Conservation (phyloP, 805 yeast species). For the Wickerhamomyces sydowiorum region DNA sequence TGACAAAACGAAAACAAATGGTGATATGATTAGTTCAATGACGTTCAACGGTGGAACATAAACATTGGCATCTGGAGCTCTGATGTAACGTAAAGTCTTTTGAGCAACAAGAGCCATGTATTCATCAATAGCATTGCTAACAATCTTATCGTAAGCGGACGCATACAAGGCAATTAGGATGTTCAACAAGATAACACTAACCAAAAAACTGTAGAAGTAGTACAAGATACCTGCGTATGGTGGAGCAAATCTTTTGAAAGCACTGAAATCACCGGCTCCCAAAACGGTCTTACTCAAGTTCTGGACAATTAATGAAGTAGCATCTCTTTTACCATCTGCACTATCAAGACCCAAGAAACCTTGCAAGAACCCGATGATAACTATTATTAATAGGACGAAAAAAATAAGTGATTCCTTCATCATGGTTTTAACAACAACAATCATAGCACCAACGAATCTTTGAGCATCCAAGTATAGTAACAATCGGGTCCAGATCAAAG, state of each 20-base stretch:
- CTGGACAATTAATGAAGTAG: constrained; percentile 56
- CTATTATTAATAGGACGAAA: constrained; percentile 64
- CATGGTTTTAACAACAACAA: constrained; percentile 79
- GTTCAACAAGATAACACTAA: constrained; percentile 71
- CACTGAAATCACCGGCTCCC: constrained; percentile 67
- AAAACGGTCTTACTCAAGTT: constrained; percentile 68
- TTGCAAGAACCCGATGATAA: constrained; percentile 76
- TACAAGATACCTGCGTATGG: constrained; percentile 82
- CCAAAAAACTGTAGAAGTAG: constrained; percentile 71
- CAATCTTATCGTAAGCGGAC: constrained; percentile 75
- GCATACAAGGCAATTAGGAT: constrained; percentile 81
- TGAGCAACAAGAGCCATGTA: constrained; percentile 80
- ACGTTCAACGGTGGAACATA: constrained; percentile 83
- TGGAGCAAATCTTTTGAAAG: constrained; percentile 67
- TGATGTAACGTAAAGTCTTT: constrained; percentile 73
- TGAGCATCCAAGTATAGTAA: constrained; percentile 73
- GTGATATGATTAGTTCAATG: constrained; percentile 52
- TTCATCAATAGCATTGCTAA: constrained; percentile 79
- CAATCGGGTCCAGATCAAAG: constrained; percentile 80
- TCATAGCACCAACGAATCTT: constrained; percentile 82
- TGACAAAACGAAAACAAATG: constrained; percentile 37
- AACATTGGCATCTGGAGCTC: constrained; percentile 85
- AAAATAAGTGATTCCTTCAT: constrained; percentile 83
- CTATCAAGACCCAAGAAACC: constrained; percentile 85
- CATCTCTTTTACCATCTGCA: constrained; percentile 79